Percentiles rank a stretch among this genome's conserved stretches.
Evolutionary conservation across 805 yeast genomes (phyloP).

Genomic region (Candida maltosa): DNA sequence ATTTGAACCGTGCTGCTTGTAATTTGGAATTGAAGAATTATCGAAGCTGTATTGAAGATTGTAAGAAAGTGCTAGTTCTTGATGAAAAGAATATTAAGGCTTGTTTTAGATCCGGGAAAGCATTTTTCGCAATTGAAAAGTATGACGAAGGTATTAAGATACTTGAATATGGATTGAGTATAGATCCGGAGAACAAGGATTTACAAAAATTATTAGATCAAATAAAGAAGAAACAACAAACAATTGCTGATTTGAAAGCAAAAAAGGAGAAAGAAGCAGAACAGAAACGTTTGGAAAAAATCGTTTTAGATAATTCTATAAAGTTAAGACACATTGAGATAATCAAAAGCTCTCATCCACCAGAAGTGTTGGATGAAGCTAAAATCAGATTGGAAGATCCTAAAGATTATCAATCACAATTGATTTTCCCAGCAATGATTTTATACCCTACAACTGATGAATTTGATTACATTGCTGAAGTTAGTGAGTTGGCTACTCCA

Average conservation of each 20-base stretch:
- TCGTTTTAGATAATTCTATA: constrained; percentile 56
- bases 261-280: constrained; percentile 35
- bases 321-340: constrained; percentile 53
- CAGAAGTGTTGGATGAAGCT: constrained; percentile 52
- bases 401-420: constrained; percentile 68
- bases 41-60: constrained; percentile 82
- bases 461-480: constrained; percentile 75
- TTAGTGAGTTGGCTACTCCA: constrained; percentile 71
- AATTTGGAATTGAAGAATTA: constrained; percentile 82
- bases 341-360: constrained; percentile 49
- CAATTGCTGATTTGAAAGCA: constrained; percentile 23
- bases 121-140: constrained; percentile 65
- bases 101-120: constrained; percentile 77
- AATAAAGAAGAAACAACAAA: constrained; percentile 36
- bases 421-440: constrained; percentile 77
- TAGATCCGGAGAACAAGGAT: constrained; percentile 60
- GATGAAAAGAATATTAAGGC: constrained; percentile 82
- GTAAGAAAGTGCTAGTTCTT: constrained; percentile 61
- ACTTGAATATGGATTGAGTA: constrained; percentile 57
- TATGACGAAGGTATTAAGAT: constrained; percentile 71
- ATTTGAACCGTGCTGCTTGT: constrained; percentile 86
- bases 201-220: constrained; percentile 44
- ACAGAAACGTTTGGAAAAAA: constrained; percentile 38
- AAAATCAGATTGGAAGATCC: constrained; percentile 59
- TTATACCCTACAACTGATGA: constrained; percentile 82